phyloP scores from a whole-genome alignment of 208 protist species.

The Leishmania amazonensis region DNA sequence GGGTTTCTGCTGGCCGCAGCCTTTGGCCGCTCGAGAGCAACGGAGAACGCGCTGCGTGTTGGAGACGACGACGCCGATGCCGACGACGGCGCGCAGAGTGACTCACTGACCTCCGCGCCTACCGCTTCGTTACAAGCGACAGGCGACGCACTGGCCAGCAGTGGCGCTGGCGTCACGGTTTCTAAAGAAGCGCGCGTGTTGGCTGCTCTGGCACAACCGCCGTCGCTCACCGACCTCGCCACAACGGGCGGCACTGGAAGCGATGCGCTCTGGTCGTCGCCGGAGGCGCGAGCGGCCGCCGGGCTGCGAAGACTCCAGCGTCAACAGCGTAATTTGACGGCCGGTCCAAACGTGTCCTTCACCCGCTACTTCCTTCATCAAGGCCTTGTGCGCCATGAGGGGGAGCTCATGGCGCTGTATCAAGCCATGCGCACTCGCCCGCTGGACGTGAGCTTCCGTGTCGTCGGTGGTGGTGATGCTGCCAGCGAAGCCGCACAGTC shows the following conservation, averaged over 20 bases:
- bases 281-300: conserved; percentile 22
- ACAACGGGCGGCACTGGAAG: conserved; percentile 2
- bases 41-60: conserved; percentile 12
- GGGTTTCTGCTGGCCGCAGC: conserved; percentile 24
- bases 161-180: background rate
- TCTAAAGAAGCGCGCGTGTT: conserved; percentile 6
- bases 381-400: conserved; percentile 61
- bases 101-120: background rate
- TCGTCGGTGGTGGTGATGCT: conserved; percentile 22
- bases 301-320: conserved; percentile 44
- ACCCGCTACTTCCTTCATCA: conserved; percentile 81
- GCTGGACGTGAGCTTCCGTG: conserved; percentile 52
- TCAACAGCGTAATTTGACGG: conserved; percentile 33
- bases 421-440: conserved; percentile 61
- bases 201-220: conserved; percentile 26
- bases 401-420: conserved; percentile 67
- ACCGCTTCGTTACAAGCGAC: background rate
- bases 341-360: conserved; percentile 78
- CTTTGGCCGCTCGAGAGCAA: conserved; percentile 23
- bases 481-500: background rate
- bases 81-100: background rate
- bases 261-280: conserved; percentile 22
- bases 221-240: conserved; percentile 17
- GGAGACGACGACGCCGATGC: conserved; percentile 18
- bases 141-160: background rate